Evolutionary conservation across 805 yeast species (phyloP).

Genomic region (Ogataea neopini): DNA sequence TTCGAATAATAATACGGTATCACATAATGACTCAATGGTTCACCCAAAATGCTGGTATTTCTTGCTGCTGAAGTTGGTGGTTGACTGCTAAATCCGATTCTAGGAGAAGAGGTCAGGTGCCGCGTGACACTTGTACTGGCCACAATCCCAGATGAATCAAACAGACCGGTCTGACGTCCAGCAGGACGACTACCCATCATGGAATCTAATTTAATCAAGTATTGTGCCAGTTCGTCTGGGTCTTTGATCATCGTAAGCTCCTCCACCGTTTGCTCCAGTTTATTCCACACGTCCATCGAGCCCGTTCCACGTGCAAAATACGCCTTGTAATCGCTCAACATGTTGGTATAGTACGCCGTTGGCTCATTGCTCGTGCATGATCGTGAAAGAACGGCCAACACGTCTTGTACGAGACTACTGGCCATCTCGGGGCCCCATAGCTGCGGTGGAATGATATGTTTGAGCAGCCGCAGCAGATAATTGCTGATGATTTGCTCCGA

Average conservation of each 20-base stretch:
- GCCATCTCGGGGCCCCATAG: constrained; percentile 17
- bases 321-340: constrained; percentile 11
- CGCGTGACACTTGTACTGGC: constrained; percentile 14
- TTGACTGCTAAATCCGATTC: neutral
- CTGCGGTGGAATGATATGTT: constrained; percentile 15
- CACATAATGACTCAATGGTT: constrained; percentile 33
- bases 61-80: neutral
- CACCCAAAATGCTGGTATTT: constrained; percentile 11
- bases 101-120: constrained; percentile 13
- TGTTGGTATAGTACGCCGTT: constrained; percentile 6
- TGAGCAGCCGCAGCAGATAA: constrained; percentile 23
- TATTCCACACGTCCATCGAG: constrained; percentile 18
- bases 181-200: constrained; percentile 5
- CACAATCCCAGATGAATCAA: constrained; percentile 6
- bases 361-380: constrained; percentile 9
- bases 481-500: constrained; percentile 25
- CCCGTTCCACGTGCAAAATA: constrained; percentile 10
- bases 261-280: constrained; percentile 22
- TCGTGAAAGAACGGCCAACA: constrained; percentile 13
- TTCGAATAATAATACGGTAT: constrained; percentile 36
- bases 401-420: constrained; percentile 15
- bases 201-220: constrained; percentile 24
- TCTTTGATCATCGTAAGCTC: constrained; percentile 20
- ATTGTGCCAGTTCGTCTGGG: constrained; percentile 23
- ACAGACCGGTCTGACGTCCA: constrained; percentile 2